Evolutionary conservation across 2,329 filamentous ascomycete species (phyloP), one percentile per base, ranked within the genome.

Genomic region (Fusarium sp.): DNA sequence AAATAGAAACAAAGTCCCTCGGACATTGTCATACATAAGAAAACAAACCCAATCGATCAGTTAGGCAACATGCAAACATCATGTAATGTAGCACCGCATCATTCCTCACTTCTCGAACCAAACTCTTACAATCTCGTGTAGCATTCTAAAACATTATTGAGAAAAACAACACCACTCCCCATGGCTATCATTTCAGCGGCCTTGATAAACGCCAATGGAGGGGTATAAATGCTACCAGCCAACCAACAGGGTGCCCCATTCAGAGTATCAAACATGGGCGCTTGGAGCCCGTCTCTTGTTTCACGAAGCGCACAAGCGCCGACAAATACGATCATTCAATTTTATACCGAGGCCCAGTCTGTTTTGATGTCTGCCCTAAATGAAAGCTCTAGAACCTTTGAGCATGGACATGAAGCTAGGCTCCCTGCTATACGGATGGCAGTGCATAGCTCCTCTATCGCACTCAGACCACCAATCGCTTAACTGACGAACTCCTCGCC

Each of bases 251-350:
- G 22, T 58, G 51, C 30, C 48, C 63, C 55, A 60, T 65, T 59
- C 55, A 45, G 18, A 58, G 62, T 56, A 29, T 72, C 67, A 74
- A 74, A 75, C 71, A 53, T 49, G 47, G 61, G 54, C 61, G 63
- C 62, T 65, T 65, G 48, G 34, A 57, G 41, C 61, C 60, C 58
- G 38, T 65, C 48, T 61, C 18, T 45, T 48, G 73, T 75, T 75
- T 71, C 73, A 74, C 65, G 32, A 74, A 72, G 65, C 70, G 70
- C 68, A 71, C 68, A 75, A 73, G 62, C 64, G 70, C 71, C 24
- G 29, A 62, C n/a, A 18, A 65, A 41, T 34, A 40, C 41, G 45
- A 53, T 16, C 15, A 34, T 34, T 13, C 34, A 22, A 20, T 6
- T 18, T 18, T 27, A 20, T 18, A 38, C 10, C 30, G 15, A 38